Conservation (phyloP, 805 yeast genomes). For the Saccharomycopsis guyanensis region DNA sequence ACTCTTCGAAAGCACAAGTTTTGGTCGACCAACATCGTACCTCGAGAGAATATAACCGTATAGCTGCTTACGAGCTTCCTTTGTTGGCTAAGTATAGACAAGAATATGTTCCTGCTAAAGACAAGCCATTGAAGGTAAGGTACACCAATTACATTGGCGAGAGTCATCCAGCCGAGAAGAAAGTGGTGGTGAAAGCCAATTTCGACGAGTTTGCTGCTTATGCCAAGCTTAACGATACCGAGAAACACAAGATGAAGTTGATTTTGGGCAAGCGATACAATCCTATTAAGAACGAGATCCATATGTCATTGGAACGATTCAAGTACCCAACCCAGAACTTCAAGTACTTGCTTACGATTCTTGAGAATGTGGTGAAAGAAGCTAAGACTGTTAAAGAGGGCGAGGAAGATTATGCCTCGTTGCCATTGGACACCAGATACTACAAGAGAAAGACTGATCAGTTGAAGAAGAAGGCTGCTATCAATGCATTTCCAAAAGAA, state of each 20-base stretch:
- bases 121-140: conserved; percentile 53
- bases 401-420: conserved; percentile 55
- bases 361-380: conserved; percentile 54
- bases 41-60: conserved; percentile 66
- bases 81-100: conserved; percentile 68
- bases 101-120: conserved; percentile 46
- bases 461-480: conserved; percentile 33
- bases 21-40: conserved; percentile 64
- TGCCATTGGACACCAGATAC: conserved; percentile 72
- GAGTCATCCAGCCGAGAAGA: conserved; percentile 57
- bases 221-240: conserved; percentile 42
- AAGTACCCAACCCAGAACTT: conserved; percentile 84
- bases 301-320: conserved; percentile 57
- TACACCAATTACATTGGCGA: conserved; percentile 74
- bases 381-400: conserved; percentile 45
- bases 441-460: conserved; percentile 35
- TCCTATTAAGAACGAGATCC: conserved; percentile 47
- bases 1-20: conserved; percentile 65
- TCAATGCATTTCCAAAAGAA: conserved; percentile 57
- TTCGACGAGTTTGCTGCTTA: conserved; percentile 27
- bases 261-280: conserved; percentile 76
- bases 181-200: conserved; percentile 53
- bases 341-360: conserved; percentile 55
- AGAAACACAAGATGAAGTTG: conserved; percentile 68
- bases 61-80: conserved; percentile 92